These are phyloP conservation scores for Russula foetens DNA, from an alignment of 768 basidiomycete genomes.

Conservation along the genomic window DNA sequence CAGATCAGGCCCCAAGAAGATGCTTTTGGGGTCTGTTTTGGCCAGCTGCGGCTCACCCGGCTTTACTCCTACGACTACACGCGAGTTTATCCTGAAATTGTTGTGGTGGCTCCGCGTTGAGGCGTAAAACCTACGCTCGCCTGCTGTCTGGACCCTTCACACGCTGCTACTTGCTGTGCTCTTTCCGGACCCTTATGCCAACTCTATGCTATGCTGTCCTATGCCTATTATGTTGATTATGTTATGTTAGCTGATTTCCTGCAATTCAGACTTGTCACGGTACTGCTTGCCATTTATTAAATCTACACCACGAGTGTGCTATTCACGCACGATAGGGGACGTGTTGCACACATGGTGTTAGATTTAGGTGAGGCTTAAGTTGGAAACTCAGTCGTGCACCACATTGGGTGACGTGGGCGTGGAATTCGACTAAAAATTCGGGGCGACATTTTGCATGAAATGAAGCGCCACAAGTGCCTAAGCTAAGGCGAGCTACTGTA, in stretches of 20 bases:
- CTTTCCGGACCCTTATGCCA: background rate
- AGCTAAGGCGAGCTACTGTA: too few relatives aligned
- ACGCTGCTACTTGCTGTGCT: background rate
- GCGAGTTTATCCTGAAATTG: conserved; percentile 12
- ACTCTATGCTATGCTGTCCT: background rate
- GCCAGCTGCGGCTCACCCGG: conserved; percentile 11
- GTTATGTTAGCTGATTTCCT: background rate
- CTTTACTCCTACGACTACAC: conserved; percentile 10
- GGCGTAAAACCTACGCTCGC: background rate
- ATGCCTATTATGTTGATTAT: background rate
- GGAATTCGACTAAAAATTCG: background rate
- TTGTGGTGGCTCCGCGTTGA: conserved; percentile 9
- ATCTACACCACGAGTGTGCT: too few relatives aligned
- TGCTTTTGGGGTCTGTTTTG: conserved; percentile 3
- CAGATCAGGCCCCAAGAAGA: conserved; percentile 5
- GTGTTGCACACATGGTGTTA: too few relatives aligned
- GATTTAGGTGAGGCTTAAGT: too few relatives aligned
- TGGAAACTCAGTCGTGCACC: too few relatives aligned
- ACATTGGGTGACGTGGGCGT: too few relatives aligned
- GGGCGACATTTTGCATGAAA: background rate
- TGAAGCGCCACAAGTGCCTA: too few relatives aligned
- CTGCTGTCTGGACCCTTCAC: background rate
- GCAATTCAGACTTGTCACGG: background rate
- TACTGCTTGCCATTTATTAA: too few relatives aligned
- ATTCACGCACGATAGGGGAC: too few relatives aligned